Evolutionary conservation across 106 monocot genomes (phyloP), one percentile per base, ranked within the genome.

Genomic region (Amphibolis antarctica): DNA sequence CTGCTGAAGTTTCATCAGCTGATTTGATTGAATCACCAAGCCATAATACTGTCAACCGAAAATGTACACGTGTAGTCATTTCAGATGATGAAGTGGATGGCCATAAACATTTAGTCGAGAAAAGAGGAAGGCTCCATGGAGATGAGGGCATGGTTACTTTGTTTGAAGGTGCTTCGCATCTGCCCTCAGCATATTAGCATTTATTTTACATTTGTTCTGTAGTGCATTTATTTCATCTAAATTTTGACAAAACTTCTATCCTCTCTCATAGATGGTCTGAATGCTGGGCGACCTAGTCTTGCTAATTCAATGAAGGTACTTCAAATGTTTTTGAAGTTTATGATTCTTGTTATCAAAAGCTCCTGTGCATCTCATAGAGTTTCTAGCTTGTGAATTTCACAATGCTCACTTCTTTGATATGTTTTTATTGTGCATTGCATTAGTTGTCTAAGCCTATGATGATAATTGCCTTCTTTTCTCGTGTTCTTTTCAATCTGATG

Each of bases 51-150:
- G 28, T 71, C 77, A 70, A 66, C 42, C 76, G 86, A 47, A 98
- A 90, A 72, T 82, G 90, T 64, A 57, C 57, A 25, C 86, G 82
- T 43, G 70, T 90, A 13, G 70, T 98, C 53, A 67, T 98, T 46
- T 98, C 96, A 62, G 96, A 98, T 71, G 96, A 87, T 66, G 96
- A 98, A 76, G 65, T 66, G 68, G 83, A 89, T 43, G 80, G 79
- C 9, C 42, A 12, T 71, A 28, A 65, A 49, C 53, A 62, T 42
- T 30, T 66, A 68, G 73, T 56, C 60, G 60, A 65, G 25, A 10
- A 28, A 46, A 62, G 27, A 55, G 60, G n/a, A 50, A 51, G 25
- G 5, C 27, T 51, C 44, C 15, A 46, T 0, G 46, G 31, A 63
- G 19, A 4, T 47, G 46, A 63, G 25, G 63, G 44, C 24, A 24